Percentiles rank a stretch among this genome's conserved stretches.
phyloP scores from a whole-genome alignment of 2,329 filamentous ascomycete species.

The Phyllosticta citribraziliensis region DNA sequence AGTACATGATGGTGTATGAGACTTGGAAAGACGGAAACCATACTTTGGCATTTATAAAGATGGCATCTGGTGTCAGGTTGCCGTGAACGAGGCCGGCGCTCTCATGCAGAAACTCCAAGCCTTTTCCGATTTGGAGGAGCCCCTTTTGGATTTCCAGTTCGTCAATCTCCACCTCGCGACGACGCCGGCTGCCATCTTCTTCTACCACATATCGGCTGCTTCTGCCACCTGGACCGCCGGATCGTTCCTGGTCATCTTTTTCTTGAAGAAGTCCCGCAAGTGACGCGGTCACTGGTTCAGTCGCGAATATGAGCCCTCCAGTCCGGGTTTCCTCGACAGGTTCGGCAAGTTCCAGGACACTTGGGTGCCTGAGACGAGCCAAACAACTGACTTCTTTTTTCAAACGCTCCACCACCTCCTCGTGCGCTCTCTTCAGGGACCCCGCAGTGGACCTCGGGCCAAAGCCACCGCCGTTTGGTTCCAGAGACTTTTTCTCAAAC shows the following conservation, averaged over 20 bases:
- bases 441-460: slow-evolving; percentile 51
- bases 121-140: slow-evolving; percentile 83
- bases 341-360: slow-evolving; percentile 83
- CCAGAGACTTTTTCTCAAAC: slow-evolving; percentile 81
- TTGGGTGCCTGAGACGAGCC: slow-evolving; percentile 81
- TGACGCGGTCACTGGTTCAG: slow-evolving; percentile 84
- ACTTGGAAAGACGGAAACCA: slow-evolving; percentile 16
- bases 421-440: slow-evolving; percentile 67
- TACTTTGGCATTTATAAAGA: slow-evolving; percentile 89
- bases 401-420: slow-evolving; percentile 83
- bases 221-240: slow-evolving; percentile 57
- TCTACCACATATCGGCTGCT: slow-evolving; percentile 74
- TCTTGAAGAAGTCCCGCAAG: slow-evolving; percentile 71
- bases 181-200: slow-evolving; percentile 58
- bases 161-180: slow-evolving; percentile 84
- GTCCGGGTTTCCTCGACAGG: slow-evolving; percentile 89
- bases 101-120: slow-evolving; percentile 89
- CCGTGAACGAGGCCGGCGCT: slow-evolving; percentile 89
- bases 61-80: slow-evolving; percentile 86
- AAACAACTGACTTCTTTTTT: slow-evolving; percentile 87
- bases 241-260: slow-evolving; percentile 76
- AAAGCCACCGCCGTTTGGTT: slow-evolving; percentile 50
- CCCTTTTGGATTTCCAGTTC: slow-evolving; percentile 98
- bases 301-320: slow-evolving; percentile 91
- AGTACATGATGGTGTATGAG: not conserved